Percentiles rank a stretch among this genome's conserved stretches.
These are phyloP conservation scores for Sporothrix protearum DNA, from an alignment of 2,329 filamentous ascomycete species.

Conservation along the genomic window DNA sequence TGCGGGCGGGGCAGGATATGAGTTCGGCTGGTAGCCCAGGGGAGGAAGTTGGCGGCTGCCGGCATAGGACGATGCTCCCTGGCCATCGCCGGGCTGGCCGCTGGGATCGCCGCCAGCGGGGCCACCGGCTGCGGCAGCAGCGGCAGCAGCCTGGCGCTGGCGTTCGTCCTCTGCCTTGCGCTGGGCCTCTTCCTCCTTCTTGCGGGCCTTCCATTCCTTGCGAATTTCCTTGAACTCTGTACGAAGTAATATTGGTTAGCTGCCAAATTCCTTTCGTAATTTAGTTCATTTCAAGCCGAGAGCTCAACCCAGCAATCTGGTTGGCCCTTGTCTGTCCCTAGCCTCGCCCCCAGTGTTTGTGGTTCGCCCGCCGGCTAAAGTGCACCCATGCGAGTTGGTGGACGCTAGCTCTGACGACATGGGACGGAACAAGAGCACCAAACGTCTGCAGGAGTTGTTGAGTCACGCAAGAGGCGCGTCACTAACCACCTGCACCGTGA, in stretches of 20 bases:
- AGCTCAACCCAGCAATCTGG: constrained; percentile 33
- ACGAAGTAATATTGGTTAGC: constrained; percentile 13
- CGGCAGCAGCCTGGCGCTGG: constrained; percentile 50
- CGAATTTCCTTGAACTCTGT: constrained; percentile 88
- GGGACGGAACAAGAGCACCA: not conserved
- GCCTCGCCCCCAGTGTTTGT: constrained; percentile 6
- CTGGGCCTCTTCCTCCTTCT: constrained; percentile 94
- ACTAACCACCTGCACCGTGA: not conserved
- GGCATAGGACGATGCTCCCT: constrained; percentile 54
- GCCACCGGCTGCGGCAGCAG: constrained; percentile 53
- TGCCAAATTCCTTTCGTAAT: not conserved
- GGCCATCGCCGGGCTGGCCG: constrained; percentile 50
- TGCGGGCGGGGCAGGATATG: constrained; percentile 63
- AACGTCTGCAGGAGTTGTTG: not conserved
- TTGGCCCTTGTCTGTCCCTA: constrained; percentile 41
- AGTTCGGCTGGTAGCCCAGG: constrained; percentile 66
- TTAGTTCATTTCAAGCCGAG: constrained; percentile 4
- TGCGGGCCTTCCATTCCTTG: constrained; percentile 98
- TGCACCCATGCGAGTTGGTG: not conserved
- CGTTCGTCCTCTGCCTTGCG: constrained; percentile 91
- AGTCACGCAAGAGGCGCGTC: not conserved
- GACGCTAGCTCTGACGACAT: constrained; percentile 12
- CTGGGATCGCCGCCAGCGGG: constrained; percentile 49
- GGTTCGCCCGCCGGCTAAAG: constrained; percentile 19
- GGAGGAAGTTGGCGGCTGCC: constrained; percentile 67